These are phyloP conservation scores for Penicillium goetzii DNA, from an alignment of 495 filamentous ascomycete species.

Conservation along the genomic window DNA sequence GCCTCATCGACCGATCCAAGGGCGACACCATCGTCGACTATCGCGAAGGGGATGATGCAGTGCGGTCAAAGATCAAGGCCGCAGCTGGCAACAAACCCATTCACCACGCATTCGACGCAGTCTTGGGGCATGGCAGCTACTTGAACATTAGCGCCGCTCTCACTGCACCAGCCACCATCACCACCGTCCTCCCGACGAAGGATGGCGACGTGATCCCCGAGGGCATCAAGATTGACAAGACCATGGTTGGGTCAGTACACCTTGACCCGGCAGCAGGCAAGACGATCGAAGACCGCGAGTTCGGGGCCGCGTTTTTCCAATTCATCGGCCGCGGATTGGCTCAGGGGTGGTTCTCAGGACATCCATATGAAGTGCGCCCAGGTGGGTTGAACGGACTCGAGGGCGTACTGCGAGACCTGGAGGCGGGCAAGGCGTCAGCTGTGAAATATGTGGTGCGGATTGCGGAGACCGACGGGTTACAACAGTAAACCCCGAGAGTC, in stretches of 20 bases:
- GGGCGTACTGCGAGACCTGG: conserved; percentile 57
- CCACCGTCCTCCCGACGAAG: conserved; percentile 53
- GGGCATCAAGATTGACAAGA: conserved; percentile 12
- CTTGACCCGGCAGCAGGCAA: conserved; percentile 14
- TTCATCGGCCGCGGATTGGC: conserved; percentile 56
- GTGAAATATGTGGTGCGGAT: conserved; percentile 73
- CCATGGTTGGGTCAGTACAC: conserved; percentile 25
- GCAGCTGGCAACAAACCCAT: conserved; percentile 25
- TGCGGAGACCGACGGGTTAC: conserved; percentile 55
- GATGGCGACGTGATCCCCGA: conserved; percentile 38
- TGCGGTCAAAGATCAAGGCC: conserved; percentile 28
- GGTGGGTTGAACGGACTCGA: conserved; percentile 64
- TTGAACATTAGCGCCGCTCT: conserved; percentile 29
- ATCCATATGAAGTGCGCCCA: conserved; percentile 63
- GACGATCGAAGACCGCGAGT: conserved; percentile 49
- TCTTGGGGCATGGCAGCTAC: conserved; percentile 55
- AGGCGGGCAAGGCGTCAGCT: conserved; percentile 66
- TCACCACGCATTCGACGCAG: conserved; percentile 63
- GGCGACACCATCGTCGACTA: conserved; percentile 77
- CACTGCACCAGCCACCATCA: conserved; percentile 49
- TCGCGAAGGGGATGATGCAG: conserved; percentile 46
- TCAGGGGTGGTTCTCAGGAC: conserved; percentile 64
- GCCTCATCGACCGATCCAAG: conserved; percentile 61
- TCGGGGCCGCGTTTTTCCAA: conserved; percentile 59
- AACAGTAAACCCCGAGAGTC: conserved; percentile 3